These are phyloP conservation scores for Medicago lupulina DNA, from an alignment of 306 rosid genomes.

Conservation along the genomic window DNA sequence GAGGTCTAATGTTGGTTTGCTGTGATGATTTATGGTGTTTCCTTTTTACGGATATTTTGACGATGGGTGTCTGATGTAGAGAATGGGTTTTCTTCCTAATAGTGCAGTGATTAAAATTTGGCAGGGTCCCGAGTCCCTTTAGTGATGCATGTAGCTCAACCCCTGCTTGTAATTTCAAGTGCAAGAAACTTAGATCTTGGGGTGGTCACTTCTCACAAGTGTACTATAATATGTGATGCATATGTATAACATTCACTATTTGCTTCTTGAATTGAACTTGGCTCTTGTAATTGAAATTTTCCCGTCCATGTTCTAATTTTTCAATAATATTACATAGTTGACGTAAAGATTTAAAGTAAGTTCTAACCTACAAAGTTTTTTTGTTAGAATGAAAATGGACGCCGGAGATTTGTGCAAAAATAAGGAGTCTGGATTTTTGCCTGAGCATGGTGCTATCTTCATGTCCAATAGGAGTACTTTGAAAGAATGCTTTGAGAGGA, in stretches of 20 bases:
- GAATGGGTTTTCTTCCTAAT: too few relatives aligned
- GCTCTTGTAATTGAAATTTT: neutral
- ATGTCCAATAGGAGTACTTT: constrained; percentile 53
- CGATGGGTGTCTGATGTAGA: too few relatives aligned
- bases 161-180: neutral
- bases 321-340: too few relatives aligned
- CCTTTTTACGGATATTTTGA: too few relatives aligned
- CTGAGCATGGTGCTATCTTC: constrained; percentile 61
- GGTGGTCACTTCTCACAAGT: neutral
- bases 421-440: constrained; percentile 37
- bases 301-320: neutral
- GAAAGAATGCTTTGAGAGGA: constrained; percentile 47
- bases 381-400: too few relatives aligned
- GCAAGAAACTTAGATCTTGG: neutral
- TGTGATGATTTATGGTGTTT: too few relatives aligned
- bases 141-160: neutral
- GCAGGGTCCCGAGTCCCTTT: neutral
- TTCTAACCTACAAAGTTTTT: too few relatives aligned
- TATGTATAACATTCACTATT: neutral
- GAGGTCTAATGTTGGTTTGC: too few relatives aligned
- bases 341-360: too few relatives aligned
- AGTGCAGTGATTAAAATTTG: too few relatives aligned
- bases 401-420: neutral
- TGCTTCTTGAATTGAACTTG: neutral
- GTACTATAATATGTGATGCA: neutral